These are phyloP conservation scores for Chlorella sorokiniana DNA, from an alignment of 139 green algal species.

Conservation along the genomic window DNA sequence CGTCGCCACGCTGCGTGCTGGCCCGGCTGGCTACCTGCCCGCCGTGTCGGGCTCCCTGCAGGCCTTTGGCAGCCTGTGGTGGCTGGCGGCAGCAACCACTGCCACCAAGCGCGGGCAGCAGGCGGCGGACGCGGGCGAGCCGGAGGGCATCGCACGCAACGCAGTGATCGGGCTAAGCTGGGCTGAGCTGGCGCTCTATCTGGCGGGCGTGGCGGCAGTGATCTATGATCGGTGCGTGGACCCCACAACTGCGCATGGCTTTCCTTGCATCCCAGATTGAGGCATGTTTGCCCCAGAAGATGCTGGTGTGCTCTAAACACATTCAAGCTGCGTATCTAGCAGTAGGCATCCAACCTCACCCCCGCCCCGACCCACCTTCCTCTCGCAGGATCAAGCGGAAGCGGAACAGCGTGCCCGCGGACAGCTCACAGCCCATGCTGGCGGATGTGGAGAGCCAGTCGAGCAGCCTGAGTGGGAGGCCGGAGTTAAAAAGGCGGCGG, in stretches of 20 bases:
- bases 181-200: neutral
- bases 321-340: too few species aligned
- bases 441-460: neutral
- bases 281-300: neutral
- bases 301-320: too few species aligned
- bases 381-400: neutral
- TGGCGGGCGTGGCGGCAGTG: neutral
- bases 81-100: neutral
- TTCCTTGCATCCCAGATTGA: neutral
- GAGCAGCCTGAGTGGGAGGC: neutral
- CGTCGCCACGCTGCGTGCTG: neutral
- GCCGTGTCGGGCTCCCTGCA: neutral
- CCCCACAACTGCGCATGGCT: neutral
- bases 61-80: neutral
- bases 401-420: neutral
- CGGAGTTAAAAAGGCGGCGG: neutral
- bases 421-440: neutral
- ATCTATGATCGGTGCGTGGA: constrained; percentile 10
- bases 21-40: neutral
- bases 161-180: constrained; percentile 10
- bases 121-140: neutral
- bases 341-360: neutral
- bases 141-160: neutral
- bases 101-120: constrained; percentile 3
- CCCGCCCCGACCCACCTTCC: neutral